These are phyloP conservation scores for Sporobolomyces pararoseus DNA, from an alignment of 768 basidiomycete species.

Conservation along the genomic window DNA sequence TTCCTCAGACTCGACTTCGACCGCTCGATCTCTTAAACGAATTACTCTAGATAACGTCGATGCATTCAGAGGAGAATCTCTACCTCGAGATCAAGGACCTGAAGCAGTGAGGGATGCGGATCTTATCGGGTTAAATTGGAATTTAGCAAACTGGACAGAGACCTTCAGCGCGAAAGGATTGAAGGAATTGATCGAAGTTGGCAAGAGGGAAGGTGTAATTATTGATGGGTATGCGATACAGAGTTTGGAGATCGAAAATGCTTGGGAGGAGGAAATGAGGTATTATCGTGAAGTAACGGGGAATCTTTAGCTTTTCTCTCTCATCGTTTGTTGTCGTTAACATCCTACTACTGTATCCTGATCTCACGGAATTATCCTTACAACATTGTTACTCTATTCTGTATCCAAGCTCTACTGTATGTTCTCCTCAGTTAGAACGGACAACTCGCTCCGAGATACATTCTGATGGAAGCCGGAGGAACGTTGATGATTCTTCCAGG, in stretches of 20 bases:
- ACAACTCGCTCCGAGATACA: conserved; percentile 48
- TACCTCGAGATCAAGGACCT: background rate
- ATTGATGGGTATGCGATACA: background rate
- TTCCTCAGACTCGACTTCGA: too few species aligned
- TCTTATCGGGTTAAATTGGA: conserved; percentile 1
- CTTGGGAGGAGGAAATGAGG: conserved; percentile 3
- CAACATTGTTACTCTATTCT: background rate
- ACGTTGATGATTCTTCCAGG: conserved; percentile 49
- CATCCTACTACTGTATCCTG: too few species aligned
- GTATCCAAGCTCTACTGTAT: background rate
- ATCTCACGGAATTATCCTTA: too few species aligned
- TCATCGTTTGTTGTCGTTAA: background rate
- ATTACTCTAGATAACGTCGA: conserved; percentile 4
- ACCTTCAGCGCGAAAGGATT: background rate
- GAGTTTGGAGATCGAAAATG: background rate
- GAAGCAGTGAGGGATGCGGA: conserved; percentile 3
- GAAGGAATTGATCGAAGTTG: background rate
- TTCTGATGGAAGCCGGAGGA: conserved; percentile 47
- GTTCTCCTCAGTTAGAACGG: conserved; percentile 45
- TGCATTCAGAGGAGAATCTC: background rate
- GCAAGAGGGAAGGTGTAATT: background rate
- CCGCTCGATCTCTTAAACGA: background rate
- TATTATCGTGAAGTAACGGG: background rate
- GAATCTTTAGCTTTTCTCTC: background rate
- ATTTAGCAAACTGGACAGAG: background rate